Evolutionary conservation across 306 rosid species (phyloP).

Genomic region (Lupinus albus): DNA sequence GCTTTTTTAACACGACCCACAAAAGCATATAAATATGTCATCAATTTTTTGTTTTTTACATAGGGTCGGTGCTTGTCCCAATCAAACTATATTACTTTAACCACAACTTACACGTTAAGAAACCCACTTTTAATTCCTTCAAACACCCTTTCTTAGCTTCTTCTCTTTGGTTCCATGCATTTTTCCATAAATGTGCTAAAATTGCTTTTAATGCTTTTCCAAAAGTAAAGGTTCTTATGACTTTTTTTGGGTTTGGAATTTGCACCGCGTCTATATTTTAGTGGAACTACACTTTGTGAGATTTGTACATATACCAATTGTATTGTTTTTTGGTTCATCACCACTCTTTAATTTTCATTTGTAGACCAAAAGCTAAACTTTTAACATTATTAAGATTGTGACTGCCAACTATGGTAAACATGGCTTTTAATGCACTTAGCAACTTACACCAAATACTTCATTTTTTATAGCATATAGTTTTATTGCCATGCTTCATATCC

Average conservation of each 20-base stretch:
- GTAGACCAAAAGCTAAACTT: slow-evolving; percentile 17
- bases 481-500: slow-evolving; percentile 18
- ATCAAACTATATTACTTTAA: slow-evolving; percentile 54
- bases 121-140: slow-evolving; percentile 41
- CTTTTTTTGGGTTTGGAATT: slow-evolving; percentile 43
- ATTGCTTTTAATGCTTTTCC: slow-evolving; percentile 46
- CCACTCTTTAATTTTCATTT: slow-evolving; percentile 13
- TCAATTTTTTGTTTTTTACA: slow-evolving; percentile 46
- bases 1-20: slow-evolving; percentile 47
- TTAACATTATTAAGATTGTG: slow-evolving; percentile 40
- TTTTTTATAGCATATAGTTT: not conserved
- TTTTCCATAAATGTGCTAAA: slow-evolving; percentile 2
- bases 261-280: slow-evolving; percentile 30
- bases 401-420: slow-evolving; percentile 29
- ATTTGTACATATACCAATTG: slow-evolving; percentile 7
- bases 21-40: slow-evolving; percentile 37
- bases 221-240: slow-evolving; percentile 44
- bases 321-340: slow-evolving; percentile 10
- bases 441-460: slow-evolving; percentile 27
- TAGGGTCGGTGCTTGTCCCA: slow-evolving; percentile 62
- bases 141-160: not conserved
- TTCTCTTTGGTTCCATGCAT: not conserved
- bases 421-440: slow-evolving; percentile 9
- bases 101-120: slow-evolving; percentile 47
- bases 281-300: slow-evolving; percentile 13